Base-by-base conservation (phyloP, 805 yeast species). In the Spathaspora girioi region DNA sequence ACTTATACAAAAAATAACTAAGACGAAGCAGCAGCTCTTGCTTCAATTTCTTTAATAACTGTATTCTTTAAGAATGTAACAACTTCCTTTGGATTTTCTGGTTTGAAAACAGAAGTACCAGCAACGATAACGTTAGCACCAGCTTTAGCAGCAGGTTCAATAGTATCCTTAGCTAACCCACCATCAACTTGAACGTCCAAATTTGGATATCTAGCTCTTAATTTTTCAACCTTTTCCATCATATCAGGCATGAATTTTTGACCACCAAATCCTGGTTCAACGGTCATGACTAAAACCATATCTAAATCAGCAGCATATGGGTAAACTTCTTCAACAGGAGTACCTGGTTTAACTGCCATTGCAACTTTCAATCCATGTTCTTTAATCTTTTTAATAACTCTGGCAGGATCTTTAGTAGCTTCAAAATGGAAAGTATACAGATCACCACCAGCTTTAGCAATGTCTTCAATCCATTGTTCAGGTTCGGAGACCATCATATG, bases 71-170 rank as follows among this genome's bases (percentile, higher is more conserved):
- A 76, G 59, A 78, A 78, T 47, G 73, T 73, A 58, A 94, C 92
- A 58, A 90, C 87, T 57, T 82, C 87, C 10, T 73, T 73, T 18
- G 98, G 97, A 57, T 86, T 85, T 10, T 79, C 75, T 7, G 97
- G 96, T 53, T 84, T 84, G 75, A 92, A 94, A 14, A 93, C 96
- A 47, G 96, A 81, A 14, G 97, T 93, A 45, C 99, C 99, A 3
- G 99, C 97, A 46, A 94, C 99, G 64, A 94, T 91, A 46, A 92
- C 97, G 64, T 94, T 94, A 48, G 99, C 99, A 51, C 99, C 99
- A 10, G 98, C 97, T 49, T 81, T 79, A n/a, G 97, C 97, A 42
- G 97, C 97, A 17, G 76, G 79, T 49, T 83, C 87, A 46, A 93
- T 85, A 1, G 96, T 94, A 43, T 83, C 91, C 56, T 83, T 84